phyloP scores from a whole-genome alignment of 768 basidiomycete species.

The Rhodotorula kratochvilovae region DNA sequence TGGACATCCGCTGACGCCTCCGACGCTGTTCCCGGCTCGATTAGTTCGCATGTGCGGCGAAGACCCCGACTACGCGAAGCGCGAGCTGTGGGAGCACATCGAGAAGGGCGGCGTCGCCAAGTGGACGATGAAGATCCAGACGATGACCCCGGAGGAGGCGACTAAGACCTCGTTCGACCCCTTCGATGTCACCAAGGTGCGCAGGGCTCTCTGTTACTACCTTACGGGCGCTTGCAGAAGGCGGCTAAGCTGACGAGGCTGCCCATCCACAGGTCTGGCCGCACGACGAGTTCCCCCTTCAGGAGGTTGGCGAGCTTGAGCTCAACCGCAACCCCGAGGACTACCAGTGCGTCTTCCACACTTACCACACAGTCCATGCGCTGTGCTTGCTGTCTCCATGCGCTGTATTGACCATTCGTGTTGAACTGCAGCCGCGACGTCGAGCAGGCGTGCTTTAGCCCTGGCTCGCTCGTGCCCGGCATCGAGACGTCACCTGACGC shows the following conservation, averaged over 20 bases:
- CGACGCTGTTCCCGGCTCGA: too few species aligned
- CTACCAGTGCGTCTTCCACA: constrained; percentile 31
- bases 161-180: constrained; percentile 42
- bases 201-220: too few species aligned
- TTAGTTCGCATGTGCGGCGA: constrained; percentile 43
- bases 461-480: constrained; percentile 46
- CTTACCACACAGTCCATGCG: too few species aligned
- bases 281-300: constrained; percentile 43
- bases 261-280: constrained; percentile 27
- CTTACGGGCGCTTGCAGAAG: too few species aligned
- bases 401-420: too few species aligned
- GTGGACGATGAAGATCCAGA: constrained; percentile 46
- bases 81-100: constrained; percentile 46
- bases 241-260: too few species aligned
- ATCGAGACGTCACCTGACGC: constrained; percentile 46
- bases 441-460: constrained; percentile 46
- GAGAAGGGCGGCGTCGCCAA: constrained; percentile 39
- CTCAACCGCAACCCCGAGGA: constrained; percentile 46
- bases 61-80: constrained; percentile 46
- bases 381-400: too few species aligned
- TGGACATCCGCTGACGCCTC: too few species aligned
- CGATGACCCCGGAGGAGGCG: constrained; percentile 46
- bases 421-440: constrained; percentile 42
- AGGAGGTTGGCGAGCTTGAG: constrained; percentile 42
- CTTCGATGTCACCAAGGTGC: constrained; percentile 45